Base-by-base conservation (phyloP, 2,329 filamentous ascomycete species). In the Sporothrix brasiliensis region DNA sequence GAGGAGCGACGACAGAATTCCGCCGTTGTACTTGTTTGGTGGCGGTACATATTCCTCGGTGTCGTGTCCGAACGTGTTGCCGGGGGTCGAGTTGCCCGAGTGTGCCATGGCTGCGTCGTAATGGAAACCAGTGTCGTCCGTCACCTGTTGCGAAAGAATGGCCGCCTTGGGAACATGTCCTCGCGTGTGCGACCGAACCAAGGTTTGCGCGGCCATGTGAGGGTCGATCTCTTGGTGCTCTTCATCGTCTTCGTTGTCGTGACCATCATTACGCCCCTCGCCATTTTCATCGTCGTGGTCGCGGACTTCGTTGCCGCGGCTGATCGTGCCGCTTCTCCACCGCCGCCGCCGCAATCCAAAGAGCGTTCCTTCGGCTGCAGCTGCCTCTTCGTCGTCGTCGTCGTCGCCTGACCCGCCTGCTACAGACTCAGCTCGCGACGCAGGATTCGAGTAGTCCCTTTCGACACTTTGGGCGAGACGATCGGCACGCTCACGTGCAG, bases 1-100 rank as follows among this genome's bases (percentile, higher is more conserved):
- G 66, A 95, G 81, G 0, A 96, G 81, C 0, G 89, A 90, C 2
- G 89, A 89, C 0, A 96, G 81, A 61, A 94, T 87, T 41, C 92
- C 91, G 41, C 89, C 90, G 66, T 89, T 87, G 77, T 92, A 94
- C 73, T 89, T 86, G 27, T 83, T 80, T 4, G 91, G 91, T 54
- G 84, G 83, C 58, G 89, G 88, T 21, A 92, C 86, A 76, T 92
- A 92, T 41, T 86, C 78, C 76, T 86, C 54, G 47, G 66, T 56
- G 81, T 93, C 73, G 75, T 88, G 60, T 86, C 89, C 61, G 81
- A 92, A 65, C 85, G 92, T 75, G 80, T 80, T 70, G 84, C 82
- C 71, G 2, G 79, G 79, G 0, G 79, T 79, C 5, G 73, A 73
- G 14, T 75, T 71, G 19, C 78, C 77, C 4, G 79, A 78, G 24